Evolutionary conservation across 106 monocot species (phyloP).

Genomic region (Iris macrosiphon): DNA sequence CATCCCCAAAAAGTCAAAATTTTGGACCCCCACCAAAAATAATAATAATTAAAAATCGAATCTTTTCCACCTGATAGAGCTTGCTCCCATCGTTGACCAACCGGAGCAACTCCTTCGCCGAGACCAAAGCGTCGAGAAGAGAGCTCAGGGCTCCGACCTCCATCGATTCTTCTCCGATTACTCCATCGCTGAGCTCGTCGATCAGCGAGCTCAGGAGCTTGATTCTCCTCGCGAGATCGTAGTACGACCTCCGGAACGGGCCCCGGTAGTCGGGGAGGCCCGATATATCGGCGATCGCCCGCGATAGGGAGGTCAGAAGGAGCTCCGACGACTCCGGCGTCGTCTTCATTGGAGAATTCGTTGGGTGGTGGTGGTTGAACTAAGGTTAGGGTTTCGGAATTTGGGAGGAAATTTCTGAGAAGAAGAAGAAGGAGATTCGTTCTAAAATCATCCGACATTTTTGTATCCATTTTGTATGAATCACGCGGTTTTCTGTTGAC

Average conservation of each 20-base stretch:
- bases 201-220: slow-evolving; percentile 75
- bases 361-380: no score
- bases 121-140: slow-evolving; percentile 28
- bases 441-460: no score
- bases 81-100: slow-evolving; percentile 62
- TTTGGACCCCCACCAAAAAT: no score
- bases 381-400: no score
- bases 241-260: slow-evolving; percentile 46
- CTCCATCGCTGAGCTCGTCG: slow-evolving; percentile 58
- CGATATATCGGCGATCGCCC: slow-evolving; percentile 41
- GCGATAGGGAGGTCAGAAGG: slow-evolving; percentile 23
- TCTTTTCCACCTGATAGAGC: slow-evolving; percentile 92
- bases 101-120: slow-evolving; percentile 52
- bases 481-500: no score
- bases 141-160: slow-evolving; percentile 13
- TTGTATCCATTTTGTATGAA: no score
- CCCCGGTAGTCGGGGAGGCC: slow-evolving; percentile 65
- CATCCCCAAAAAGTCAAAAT: no score
- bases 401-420: no score
- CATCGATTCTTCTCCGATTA: neutral
- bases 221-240: slow-evolving; percentile 57
- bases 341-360: no score
- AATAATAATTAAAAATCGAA: no score
- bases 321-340: no score
- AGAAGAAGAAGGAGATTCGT: no score